These are phyloP conservation scores for Heliamphora exappendiculata DNA, from an alignment of 148 eudicot species.

Conservation along the genomic window DNA sequence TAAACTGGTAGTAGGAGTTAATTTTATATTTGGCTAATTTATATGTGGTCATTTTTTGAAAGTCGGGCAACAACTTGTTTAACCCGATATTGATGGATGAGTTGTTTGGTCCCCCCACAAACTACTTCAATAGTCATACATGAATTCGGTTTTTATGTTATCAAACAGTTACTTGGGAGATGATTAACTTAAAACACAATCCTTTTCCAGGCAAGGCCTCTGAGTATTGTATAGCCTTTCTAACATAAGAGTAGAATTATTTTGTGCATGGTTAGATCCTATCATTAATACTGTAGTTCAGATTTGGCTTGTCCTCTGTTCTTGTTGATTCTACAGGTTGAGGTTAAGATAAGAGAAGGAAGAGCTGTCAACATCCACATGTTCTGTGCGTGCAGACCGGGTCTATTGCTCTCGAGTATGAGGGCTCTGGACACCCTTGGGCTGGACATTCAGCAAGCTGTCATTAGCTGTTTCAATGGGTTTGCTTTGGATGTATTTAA, in stretches of 20 bases:
- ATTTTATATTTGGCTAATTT: neutral
- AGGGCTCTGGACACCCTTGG: conserved; percentile 74
- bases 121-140: neutral
- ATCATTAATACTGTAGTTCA: neutral
- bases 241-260: neutral
- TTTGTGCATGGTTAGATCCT: neutral
- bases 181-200: neutral
- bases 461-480: conserved; percentile 91
- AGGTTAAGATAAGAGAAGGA: conserved; percentile 82
- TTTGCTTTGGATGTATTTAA: conserved; percentile 82
- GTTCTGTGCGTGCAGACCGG: conserved; percentile 80
- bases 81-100: neutral
- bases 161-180: neutral
- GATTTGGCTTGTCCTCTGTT: neutral
- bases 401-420: conserved; percentile 68
- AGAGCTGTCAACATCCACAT: conserved; percentile 82
- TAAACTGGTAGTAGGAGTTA: neutral
- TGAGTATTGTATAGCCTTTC: neutral
- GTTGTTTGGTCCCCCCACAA: neutral
- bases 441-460: conserved; percentile 87
- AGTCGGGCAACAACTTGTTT: neutral
- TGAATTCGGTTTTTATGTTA: neutral
- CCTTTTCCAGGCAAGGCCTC: neutral
- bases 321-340: conserved; percentile 41
- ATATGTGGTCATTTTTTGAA: neutral